A percentile compares a stretch with the other conserved stretches of the same genome.
Evolutionary conservation across 371 early-diverging fungal species (phyloP).

Genomic region (Syncephalastrum contaminatum): DNA sequence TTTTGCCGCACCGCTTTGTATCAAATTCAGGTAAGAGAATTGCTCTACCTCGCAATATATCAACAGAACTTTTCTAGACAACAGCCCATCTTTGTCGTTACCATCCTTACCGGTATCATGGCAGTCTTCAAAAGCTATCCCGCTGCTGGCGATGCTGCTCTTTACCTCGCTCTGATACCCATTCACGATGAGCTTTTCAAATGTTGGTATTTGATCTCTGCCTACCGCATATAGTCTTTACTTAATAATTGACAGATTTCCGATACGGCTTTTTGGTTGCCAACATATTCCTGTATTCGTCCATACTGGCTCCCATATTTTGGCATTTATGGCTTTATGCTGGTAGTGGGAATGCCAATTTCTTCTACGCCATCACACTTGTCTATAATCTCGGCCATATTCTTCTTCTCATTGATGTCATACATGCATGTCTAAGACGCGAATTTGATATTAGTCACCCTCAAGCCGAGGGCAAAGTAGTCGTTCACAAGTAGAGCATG

Average conservation of each 20-base stretch:
- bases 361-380: slow-evolving; percentile 94
- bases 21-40: slow-evolving; percentile 63
- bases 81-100: slow-evolving; percentile 77
- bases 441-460: slow-evolving; percentile 75
- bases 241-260: slow-evolving; percentile 45
- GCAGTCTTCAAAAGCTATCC: slow-evolving; percentile 93
- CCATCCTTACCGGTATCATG: slow-evolving; percentile 69
- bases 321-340: slow-evolving; percentile 94
- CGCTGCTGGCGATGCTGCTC: slow-evolving; percentile 77
- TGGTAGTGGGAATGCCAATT: slow-evolving; percentile 96
- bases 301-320: slow-evolving; percentile 84
- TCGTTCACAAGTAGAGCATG: slow-evolving; percentile 54
- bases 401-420: slow-evolving; percentile 76
- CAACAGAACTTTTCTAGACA: slow-evolving; percentile 36
- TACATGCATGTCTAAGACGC: slow-evolving; percentile 70
- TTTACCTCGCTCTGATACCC: slow-evolving; percentile 79
- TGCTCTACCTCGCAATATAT: neutral
- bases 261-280: slow-evolving; percentile 66
- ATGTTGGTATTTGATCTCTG: slow-evolving; percentile 53
- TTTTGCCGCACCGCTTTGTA: slow-evolving; percentile 78
- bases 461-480: slow-evolving; percentile 54
- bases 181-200: slow-evolving; percentile 82
- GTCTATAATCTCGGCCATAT: slow-evolving; percentile 86
- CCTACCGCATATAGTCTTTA: neutral
- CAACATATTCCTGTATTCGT: slow-evolving; percentile 70